A percentile compares a stretch with the other conserved stretches of the same genome.
These are phyloP conservation scores for Phoenix dactylifera DNA, from an alignment of 176 grass and related monocot species.

Conservation along the genomic window DNA sequence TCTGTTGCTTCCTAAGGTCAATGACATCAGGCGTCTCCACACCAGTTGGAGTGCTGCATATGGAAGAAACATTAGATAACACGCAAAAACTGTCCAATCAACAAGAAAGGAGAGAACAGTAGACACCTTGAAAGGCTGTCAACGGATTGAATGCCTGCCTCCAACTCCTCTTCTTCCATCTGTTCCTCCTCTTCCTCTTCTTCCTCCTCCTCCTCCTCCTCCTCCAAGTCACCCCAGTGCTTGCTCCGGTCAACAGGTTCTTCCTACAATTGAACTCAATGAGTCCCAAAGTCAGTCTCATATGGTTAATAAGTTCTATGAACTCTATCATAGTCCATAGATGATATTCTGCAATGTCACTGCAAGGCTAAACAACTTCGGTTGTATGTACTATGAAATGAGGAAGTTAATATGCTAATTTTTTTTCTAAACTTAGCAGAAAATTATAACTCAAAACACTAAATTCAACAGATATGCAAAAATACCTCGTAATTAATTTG, in stretches of 20 bases:
- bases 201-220: constrained; percentile 71
- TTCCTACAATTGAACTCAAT: constrained; percentile 30
- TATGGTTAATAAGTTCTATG: too few species aligned
- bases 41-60: constrained; percentile 74
- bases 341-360: too few species aligned
- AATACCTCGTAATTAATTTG: constrained; percentile 84
- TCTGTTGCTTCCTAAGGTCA: constrained; percentile 81
- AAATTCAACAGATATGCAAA: neutral
- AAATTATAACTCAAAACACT: too few species aligned
- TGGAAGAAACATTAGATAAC: constrained; percentile 9
- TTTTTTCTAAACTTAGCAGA: too few species aligned
- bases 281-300: too few species aligned
- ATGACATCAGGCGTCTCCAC: constrained; percentile 98
- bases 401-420: too few species aligned
- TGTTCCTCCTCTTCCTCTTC: constrained; percentile 37
- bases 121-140: constrained; percentile 73
- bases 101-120: neutral
- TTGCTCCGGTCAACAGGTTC: constrained; percentile 86
- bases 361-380: too few species aligned
- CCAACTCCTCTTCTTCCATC: constrained; percentile 76
- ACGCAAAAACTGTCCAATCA: too few species aligned
- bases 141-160: constrained; percentile 72
- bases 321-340: too few species aligned
- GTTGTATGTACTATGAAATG: too few species aligned
- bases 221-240: constrained; percentile 95